Base-by-base conservation (phyloP, 352 stramenopile genomes). In the Globisporangium takayamanum region DNA sequence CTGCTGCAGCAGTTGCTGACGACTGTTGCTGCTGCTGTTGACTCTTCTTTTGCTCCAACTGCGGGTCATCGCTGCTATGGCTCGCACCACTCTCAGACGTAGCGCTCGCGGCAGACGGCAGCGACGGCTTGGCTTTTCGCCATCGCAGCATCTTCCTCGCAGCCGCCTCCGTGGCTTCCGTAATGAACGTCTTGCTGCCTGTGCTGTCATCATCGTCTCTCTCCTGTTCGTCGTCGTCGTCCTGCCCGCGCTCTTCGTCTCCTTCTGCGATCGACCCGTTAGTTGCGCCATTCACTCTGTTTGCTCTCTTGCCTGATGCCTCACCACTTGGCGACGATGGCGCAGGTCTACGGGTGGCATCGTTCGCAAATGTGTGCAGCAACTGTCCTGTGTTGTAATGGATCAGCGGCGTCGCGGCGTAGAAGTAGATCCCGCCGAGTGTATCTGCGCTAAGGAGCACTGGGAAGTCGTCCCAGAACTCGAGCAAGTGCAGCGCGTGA, bases 391-490 rank as follows among this genome's bases (percentile, higher is more conserved):
- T 76, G 42, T 73, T 69, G 11, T 63, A 73, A 11, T 81, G 57
- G 6, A 72, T 50, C 0, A 83, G 67, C 20, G 73, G 67, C 57
- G 67, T 82, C 4, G 71, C 72, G 0, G 79, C 69, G 22, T 84
- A 89, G 39, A 89, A 81, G 51, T 86, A 83, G 5, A 89, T 63
- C 2, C 61, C 61, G 5, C 81, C 85, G n/a, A 69, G 59, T 0
- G 64, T 62, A 41, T 92, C 81, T 0, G 71, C 69, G 12, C 53
- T 78, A 3, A 90, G 26, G 6, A 94, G 48, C 20, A 93, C 57
- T 2, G 80, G 78, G 55, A 87, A 92, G 7, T 88, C 74, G 16
- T 88, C 76, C 70, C 74, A 86, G 55, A 93, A 94, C 30, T 75
- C 55, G 10, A 94, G 42, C 12, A 78, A 33, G 18, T 79, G 68